Conservation (phyloP, 768 basidiomycete genomes). For the Pleurotus citrinopileatus region DNA sequence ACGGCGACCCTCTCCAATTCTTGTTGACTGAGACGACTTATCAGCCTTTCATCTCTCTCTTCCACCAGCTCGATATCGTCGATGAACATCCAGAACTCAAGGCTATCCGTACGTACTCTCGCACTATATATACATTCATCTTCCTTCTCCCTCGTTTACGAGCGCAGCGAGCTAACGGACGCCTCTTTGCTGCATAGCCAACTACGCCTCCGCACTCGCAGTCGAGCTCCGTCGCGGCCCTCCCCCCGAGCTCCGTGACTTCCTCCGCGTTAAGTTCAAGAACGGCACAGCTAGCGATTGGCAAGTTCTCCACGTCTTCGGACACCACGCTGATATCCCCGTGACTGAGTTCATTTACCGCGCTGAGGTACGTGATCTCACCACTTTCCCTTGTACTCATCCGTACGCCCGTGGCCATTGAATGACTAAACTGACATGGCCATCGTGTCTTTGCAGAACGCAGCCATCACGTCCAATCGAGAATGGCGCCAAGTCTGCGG, state of each 20-base stretch:
- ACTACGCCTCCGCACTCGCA: slow-evolving; percentile 70
- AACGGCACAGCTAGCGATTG: slow-evolving; percentile 71
- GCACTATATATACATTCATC: neutral
- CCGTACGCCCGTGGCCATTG: neutral
- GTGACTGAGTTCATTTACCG: slow-evolving; percentile 85
- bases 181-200: slow-evolving; percentile 42
- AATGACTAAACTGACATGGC: neutral
- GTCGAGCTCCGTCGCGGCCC: slow-evolving; percentile 78
- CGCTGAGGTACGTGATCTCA: slow-evolving; percentile 53
- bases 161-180: no score
- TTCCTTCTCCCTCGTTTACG: neutral
- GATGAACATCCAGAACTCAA: slow-evolving; percentile 55
- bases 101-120: slow-evolving; percentile 56
- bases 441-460: no score
- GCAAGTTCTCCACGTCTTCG: slow-evolving; percentile 70
- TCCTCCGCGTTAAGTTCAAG: slow-evolving; percentile 82
- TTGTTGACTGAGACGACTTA: slow-evolving; percentile 79
- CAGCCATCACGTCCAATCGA: slow-evolving; percentile 53
- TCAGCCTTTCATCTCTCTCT: slow-evolving; percentile 88
- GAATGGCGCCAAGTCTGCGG: slow-evolving; percentile 51
- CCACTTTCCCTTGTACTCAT: neutral
- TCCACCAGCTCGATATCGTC: slow-evolving; percentile 69
- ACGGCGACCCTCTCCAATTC: slow-evolving; percentile 77
- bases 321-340: slow-evolving; percentile 72
- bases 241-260: slow-evolving; percentile 75